Evolutionary conservation across 1,139 yeast genomes (phyloP), one percentile per base, ranked within the genome.

Genomic region (Pichia sp.): DNA sequence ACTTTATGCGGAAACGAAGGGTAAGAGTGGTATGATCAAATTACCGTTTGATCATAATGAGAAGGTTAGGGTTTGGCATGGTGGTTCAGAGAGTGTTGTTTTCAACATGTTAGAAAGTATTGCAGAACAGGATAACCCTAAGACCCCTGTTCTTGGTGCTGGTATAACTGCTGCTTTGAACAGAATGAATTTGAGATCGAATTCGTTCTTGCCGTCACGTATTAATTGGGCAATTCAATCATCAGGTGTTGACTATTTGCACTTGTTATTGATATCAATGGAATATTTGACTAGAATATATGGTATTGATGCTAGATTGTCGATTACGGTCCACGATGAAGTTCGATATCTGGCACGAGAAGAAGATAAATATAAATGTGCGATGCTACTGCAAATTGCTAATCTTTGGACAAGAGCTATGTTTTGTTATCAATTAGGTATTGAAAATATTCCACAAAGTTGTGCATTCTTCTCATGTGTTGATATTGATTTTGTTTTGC

Each of bases 141-240:
- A 79, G 51, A 94, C 99, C 0, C 99, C 99, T 0, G 93, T 88
- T 1, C 68, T 94, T 10, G 97, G 97, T 2, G 96, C 98, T 4
- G 85, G 96, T 11, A 90, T 94, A 42, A 93, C 99, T 0, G 82
- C 82, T 52, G 96, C 99, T 0, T 70, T 94, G 49, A 76, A 79
- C 53, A 76, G 79, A 41, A 70, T 73, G 47, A 83, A 91, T 60
- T 75, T 94, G 59, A 79, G 79, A 48, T 72, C 78, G 39, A 81
- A 81, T 48, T 71, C 78, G 1, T 93, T 85, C 64, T 68, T 93
- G 58, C 94, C 99, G 0, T 89, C 97, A 2, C 70, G 99, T 59
- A 85, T 91, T 54, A 94, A 94, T 61, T 94, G 99, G 99, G 88
- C 96, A 0, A 94, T 94, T 61, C 99, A 94, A 65, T 89, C 97